phyloP scores from a whole-genome alignment of 768 basidiomycete species.

The Russula griseocarnosa region DNA sequence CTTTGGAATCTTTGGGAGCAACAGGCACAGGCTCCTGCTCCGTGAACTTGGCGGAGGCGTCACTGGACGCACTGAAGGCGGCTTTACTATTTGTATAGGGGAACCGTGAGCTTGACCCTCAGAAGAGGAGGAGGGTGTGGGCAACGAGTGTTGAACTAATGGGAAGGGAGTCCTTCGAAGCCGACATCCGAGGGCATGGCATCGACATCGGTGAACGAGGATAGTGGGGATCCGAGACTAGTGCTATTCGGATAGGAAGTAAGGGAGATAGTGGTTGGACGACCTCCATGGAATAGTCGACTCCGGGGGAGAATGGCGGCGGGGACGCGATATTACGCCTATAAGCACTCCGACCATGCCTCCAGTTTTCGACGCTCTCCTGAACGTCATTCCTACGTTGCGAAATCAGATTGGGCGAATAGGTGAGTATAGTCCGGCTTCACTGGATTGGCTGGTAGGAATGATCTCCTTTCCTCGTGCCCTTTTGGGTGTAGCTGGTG shows the following conservation, averaged over 20 bases:
- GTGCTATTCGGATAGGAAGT: conserved; percentile 9
- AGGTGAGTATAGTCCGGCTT: conserved; percentile 22
- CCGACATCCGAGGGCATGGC: not conserved
- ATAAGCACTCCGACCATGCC: conserved; percentile 19
- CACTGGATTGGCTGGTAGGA: conserved; percentile 23
- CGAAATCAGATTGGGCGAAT: not conserved
- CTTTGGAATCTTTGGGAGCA: conserved; percentile 33
- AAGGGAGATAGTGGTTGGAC: conserved; percentile 20
- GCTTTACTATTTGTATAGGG: not conserved
- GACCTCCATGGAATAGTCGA: conserved; percentile 19
- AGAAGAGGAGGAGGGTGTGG: conserved; percentile 17
- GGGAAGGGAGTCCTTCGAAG: not conserved
- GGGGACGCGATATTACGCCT: conserved; percentile 7
- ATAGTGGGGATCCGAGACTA: conserved; percentile 9
- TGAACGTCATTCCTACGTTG: not conserved
- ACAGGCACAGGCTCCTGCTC: conserved; percentile 34
- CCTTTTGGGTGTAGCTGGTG: conserved; percentile 13
- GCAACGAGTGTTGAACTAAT: conserved; percentile 1
- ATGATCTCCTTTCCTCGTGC: conserved; percentile 4
- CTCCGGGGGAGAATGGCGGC: conserved; percentile 4
- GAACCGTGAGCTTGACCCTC: not conserved
- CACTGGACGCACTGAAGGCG: conserved; percentile 27
- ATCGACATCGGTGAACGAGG: conserved; percentile 20
- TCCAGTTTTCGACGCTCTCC: conserved; percentile 24
- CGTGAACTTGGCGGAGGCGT: conserved; percentile 31